phyloP scores from a whole-genome alignment of 2,329 filamentous ascomycete genomes.

The Ascochyta pisi region DNA sequence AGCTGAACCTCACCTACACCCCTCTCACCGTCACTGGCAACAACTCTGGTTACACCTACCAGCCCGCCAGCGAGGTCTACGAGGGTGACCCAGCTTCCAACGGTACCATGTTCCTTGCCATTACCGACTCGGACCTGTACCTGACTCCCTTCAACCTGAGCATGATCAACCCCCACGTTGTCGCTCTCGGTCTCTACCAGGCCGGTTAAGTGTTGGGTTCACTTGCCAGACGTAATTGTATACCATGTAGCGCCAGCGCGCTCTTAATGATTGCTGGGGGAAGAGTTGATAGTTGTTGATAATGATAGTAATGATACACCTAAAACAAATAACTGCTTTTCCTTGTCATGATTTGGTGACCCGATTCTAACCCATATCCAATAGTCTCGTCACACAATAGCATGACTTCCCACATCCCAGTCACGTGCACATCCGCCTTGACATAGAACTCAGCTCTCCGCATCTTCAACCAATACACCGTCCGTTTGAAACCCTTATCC shows the following conservation, averaged over 20 bases:
- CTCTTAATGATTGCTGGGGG: neutral
- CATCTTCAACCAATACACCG: no score
- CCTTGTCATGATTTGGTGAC: neutral
- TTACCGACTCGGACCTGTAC: conserved; percentile 72
- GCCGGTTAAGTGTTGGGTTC: conserved; percentile 64
- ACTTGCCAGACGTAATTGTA: neutral
- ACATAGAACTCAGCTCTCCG: no score
- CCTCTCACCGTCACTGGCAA: conserved; percentile 69
- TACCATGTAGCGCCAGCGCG: neutral
- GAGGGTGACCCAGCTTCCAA: conserved; percentile 74
- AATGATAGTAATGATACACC: neutral
- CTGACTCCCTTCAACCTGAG: conserved; percentile 80
- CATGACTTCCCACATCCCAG: no score
- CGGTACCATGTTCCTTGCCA: conserved; percentile 77
- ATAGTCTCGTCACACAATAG: no score
- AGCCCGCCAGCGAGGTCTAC: conserved; percentile 74
- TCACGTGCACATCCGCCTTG: no score
- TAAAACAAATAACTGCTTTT: neutral
- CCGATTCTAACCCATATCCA: neutral
- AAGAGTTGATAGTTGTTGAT: neutral
- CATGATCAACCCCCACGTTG: conserved; percentile 77
- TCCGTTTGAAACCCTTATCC: no score
- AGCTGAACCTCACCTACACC: conserved; percentile 66
- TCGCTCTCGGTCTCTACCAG: conserved; percentile 77
- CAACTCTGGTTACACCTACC: conserved; percentile 70